Conservation (phyloP, 805 yeast genomes). For the Huiozyma naganishii region DNA sequence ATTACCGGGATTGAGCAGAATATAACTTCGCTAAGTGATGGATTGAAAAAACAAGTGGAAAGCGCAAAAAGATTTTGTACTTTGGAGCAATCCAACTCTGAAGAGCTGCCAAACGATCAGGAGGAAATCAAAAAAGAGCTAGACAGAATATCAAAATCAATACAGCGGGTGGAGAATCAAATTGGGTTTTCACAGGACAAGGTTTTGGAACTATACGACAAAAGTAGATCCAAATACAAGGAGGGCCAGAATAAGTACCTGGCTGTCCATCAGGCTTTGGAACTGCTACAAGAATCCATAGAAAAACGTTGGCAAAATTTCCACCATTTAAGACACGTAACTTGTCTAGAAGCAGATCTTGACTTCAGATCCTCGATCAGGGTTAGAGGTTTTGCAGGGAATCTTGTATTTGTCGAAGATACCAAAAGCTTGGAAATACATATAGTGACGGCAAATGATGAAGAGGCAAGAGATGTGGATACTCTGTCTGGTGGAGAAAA, state of each 20-base stretch:
- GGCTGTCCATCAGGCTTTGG: constrained; percentile 28
- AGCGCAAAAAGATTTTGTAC: constrained; percentile 36
- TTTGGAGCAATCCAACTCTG: constrained; percentile 34
- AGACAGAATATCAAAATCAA: constrained; percentile 33
- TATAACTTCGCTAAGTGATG: constrained; percentile 19
- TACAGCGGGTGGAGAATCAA: constrained; percentile 41
- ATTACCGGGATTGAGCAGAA: constrained; percentile 16
- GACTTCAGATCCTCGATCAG: constrained; percentile 52
- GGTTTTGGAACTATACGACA: constrained; percentile 38
- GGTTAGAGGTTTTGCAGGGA: constrained; percentile 65
- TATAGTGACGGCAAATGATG: constrained; percentile 52
- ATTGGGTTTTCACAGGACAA: constrained; percentile 48
- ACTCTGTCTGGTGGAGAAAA: constrained; percentile 96
- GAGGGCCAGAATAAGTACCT: constrained; percentile 33
- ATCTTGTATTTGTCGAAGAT: constrained; percentile 50
- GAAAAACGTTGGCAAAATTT: constrained; percentile 35
- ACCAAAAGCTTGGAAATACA: constrained; percentile 41
- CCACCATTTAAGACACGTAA: constrained; percentile 29
- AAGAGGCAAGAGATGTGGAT: constrained; percentile 55
- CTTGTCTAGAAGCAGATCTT: constrained; percentile 39
- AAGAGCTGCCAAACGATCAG: constrained; percentile 32
- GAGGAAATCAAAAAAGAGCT: constrained; percentile 43
- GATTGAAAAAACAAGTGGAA: constrained; percentile 18
- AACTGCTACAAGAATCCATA: constrained; percentile 29
- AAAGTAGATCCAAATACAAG: constrained; percentile 33